These are phyloP conservation scores for Talaromyces funiculosus DNA, from an alignment of 2,329 filamentous ascomycete genomes.

Conservation along the genomic window DNA sequence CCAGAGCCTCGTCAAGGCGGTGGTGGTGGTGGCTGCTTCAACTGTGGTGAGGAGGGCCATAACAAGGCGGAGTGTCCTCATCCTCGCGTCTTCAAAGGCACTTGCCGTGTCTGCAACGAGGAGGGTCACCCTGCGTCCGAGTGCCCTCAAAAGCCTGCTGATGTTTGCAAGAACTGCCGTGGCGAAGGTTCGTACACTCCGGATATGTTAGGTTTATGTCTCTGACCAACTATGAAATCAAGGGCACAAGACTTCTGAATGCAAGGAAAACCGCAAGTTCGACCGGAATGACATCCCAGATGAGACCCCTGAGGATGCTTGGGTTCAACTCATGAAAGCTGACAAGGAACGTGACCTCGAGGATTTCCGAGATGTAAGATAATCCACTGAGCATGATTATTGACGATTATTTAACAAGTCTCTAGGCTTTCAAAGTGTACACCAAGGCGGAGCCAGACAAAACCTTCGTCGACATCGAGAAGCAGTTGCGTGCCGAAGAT, in stretches of 20 bases:
- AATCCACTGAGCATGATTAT: background rate
- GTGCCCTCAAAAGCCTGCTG: slow-evolving; percentile 40
- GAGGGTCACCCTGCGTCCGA: slow-evolving; percentile 42
- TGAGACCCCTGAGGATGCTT: slow-evolving; percentile 45
- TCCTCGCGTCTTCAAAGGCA: slow-evolving; percentile 43
- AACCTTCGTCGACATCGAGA: slow-evolving; percentile 47
- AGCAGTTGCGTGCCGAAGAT: slow-evolving; percentile 44
- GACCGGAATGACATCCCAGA: slow-evolving; percentile 43
- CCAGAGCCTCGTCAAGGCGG: slow-evolving; percentile 35
- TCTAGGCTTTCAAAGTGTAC: slow-evolving; percentile 45
- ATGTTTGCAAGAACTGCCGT: slow-evolving; percentile 45
- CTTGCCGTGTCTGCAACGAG: slow-evolving; percentile 42
- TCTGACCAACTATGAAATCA: background rate
- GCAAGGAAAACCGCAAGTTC: slow-evolving; percentile 42
- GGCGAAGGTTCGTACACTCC: slow-evolving; percentile 34
- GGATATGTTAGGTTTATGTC: background rate
- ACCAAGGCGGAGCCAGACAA: slow-evolving; percentile 44
- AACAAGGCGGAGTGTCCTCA: slow-evolving; percentile 42
- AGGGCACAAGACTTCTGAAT: slow-evolving; percentile 43
- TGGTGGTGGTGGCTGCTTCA: slow-evolving; percentile 37
- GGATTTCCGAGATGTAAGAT: slow-evolving; percentile 43
- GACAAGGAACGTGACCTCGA: slow-evolving; percentile 46
- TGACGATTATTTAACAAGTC: slow-evolving; percentile 10
- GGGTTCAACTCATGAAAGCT: slow-evolving; percentile 46
- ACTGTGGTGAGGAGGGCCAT: slow-evolving; percentile 42